Conservation (phyloP, 371 early-diverging fungal species). For the Circinella minor region DNA sequence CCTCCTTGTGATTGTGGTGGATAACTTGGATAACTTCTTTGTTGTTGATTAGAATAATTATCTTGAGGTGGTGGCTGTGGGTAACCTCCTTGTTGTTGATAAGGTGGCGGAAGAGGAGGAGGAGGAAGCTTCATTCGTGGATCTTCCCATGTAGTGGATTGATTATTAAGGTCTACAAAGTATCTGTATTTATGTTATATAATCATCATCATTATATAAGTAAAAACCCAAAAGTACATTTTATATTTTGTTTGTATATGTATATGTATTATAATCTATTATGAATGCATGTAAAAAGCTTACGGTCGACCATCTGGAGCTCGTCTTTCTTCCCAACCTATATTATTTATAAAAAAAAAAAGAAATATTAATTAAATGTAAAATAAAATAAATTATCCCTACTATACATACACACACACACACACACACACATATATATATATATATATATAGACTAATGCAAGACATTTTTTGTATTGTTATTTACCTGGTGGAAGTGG, state of each 20-base stretch:
- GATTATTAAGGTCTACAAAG: conserved; percentile 60
- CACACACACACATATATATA: too few species aligned
- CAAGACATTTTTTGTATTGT: neutral
- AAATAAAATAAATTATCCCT: neutral
- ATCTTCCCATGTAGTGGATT: conserved; percentile 69
- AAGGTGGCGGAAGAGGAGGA: conserved; percentile 10
- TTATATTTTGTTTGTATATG: neutral
- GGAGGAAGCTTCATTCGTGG: conserved; percentile 30
- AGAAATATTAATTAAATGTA: neutral
- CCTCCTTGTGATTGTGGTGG: conserved; percentile 1
- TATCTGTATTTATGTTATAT: conserved; percentile 32
- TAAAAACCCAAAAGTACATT: neutral
- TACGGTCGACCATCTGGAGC: conserved; percentile 48
- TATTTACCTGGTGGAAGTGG: conserved; percentile 45
- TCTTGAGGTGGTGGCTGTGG: conserved; percentile 12
- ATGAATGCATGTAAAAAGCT: neutral
- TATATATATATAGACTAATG: too few species aligned
- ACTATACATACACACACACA: neutral
- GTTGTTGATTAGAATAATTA: conserved; percentile 11
- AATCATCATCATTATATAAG: too few species aligned
- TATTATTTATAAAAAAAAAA: neutral
- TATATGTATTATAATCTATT: neutral
- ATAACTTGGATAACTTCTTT: neutral
- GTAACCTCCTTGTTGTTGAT: conserved; percentile 20
- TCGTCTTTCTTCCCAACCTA: conserved; percentile 55